phyloP scores from a whole-genome alignment of 306 rosid genomes.

The Canavalia gladiata region DNA sequence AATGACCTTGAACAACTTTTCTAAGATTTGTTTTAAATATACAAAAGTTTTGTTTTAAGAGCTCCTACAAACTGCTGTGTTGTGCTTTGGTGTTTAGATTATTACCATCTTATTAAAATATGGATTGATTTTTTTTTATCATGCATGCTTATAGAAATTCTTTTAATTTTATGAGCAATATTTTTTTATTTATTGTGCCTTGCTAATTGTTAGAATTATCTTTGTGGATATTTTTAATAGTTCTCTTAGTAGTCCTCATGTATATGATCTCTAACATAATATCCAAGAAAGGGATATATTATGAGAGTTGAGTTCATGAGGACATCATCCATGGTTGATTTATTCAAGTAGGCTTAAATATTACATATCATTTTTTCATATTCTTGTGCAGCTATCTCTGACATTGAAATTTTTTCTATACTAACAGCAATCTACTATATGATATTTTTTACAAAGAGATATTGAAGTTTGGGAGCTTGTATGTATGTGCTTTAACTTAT shows the following conservation, averaged over 20 bases:
- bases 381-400: slow-evolving; percentile 40
- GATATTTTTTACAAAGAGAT: slow-evolving; percentile 50
- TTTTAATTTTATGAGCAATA: background rate
- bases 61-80: slow-evolving; percentile 25
- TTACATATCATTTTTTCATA: slow-evolving; percentile 37
- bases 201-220: slow-evolving; percentile 36
- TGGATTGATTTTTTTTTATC: slow-evolving; percentile 40
- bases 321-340: slow-evolving; percentile 19
- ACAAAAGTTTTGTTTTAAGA: slow-evolving; percentile 10
- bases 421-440: slow-evolving; percentile 64
- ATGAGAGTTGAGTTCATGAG: slow-evolving; percentile 34
- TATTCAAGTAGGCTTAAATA: background rate
- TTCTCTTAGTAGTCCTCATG: slow-evolving; percentile 24
- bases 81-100: slow-evolving; percentile 26
- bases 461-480: slow-evolving; percentile 95
- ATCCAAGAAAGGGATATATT: slow-evolving; percentile 34
- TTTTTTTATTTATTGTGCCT: slow-evolving; percentile 27
- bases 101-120: slow-evolving; percentile 13
- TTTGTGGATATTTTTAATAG: slow-evolving; percentile 25
- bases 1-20: slow-evolving; percentile 12
- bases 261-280: slow-evolving; percentile 31
- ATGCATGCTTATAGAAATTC: slow-evolving; percentile 8
- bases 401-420: slow-evolving; percentile 21
- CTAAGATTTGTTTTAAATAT: background rate
- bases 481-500: slow-evolving; percentile 53